Base-by-base conservation (phyloP, 2,329 filamentous ascomycete species). In the Ambrosiella beaveri region DNA sequence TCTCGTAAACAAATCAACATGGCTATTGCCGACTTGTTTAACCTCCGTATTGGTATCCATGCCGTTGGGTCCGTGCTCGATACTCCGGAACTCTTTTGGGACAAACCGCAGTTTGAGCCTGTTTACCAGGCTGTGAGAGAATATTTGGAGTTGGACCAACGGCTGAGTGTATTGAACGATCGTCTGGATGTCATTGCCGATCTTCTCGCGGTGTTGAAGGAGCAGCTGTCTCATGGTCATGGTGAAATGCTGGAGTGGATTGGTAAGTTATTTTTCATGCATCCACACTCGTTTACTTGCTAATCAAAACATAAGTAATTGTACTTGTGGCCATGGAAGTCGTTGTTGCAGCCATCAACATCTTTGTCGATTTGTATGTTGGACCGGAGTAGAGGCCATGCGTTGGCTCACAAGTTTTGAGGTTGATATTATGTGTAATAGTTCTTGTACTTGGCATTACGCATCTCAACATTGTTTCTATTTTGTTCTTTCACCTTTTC, bases 1-100 rank as follows among this genome's bases (percentile, higher is more conserved):
- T 88, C 84, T 60, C 82, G 91, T 49, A 82, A 82, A 60, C 83
- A 97, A 68, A 96, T 98, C 75, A 97, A 97, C 75, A 97, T 97
- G 90, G 90, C 97, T 71, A 96, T 98, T 61, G 93, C 93, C 68
- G 90, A 98, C 73, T 80, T 98, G 57, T 98, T 98, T 71, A 97
- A 98, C 67, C 75, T 98, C 38, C 82, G 93, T 61, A 97, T 98
- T 73, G 96, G 93, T 69, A 97, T 98, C 66, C 94, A 98, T 71
- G 78, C 98, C 55, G 95, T 97, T 69, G 93, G 93, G 39, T 95
- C 88, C 37, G 90, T 98, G 5, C 83, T 98, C 44, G 93, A 98
- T 69, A 95, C 90, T 8, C 93, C 93, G 0, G 93, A 98, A 71
- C 78, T 98, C 47, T 97, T 98, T 78, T 98, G 93, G 93, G 87